Evolutionary conservation across 805 yeast species (phyloP).

Genomic region (Jamesozyma gamospora): DNA sequence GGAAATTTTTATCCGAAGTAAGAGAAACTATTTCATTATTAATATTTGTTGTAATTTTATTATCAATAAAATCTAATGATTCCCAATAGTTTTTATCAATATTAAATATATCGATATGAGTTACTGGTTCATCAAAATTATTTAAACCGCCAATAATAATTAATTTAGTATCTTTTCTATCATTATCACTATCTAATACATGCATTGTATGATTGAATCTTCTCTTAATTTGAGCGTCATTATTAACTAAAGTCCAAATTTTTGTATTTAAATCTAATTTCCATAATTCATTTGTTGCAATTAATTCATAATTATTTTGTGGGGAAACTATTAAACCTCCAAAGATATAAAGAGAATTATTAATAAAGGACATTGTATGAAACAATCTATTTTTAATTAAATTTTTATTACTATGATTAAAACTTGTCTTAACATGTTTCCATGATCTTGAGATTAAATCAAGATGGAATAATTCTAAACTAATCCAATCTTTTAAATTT

Average conservation of each 20-base stretch:
- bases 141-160: constrained; percentile 28
- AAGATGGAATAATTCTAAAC: constrained; percentile 54
- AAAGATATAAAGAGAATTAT: constrained; percentile 44
- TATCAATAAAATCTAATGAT: constrained; percentile 4
- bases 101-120: constrained; percentile 25
- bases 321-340: constrained; percentile 51
- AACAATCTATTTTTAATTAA: constrained; percentile 35
- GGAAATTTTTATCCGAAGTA: constrained; percentile 14
- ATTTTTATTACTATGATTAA: neutral
- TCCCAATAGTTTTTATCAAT: constrained; percentile 26
- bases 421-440: constrained; percentile 37
- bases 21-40: constrained; percentile 15
- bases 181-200: constrained; percentile 20
- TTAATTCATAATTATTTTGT: constrained; percentile 29
- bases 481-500: constrained; percentile 35
- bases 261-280: constrained; percentile 43
- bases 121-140: constrained; percentile 24
- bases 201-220: constrained; percentile 49
- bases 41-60: constrained; percentile 15
- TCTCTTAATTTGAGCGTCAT: constrained; percentile 28
- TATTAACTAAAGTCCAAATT: constrained; percentile 45
- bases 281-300: constrained; percentile 61
- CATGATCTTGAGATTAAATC: constrained; percentile 51
- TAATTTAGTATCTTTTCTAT: constrained; percentile 24
- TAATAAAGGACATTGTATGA: constrained; percentile 46